phyloP scores from a whole-genome alignment of 2,329 filamentous ascomycete species.

The Hyphodiscus sp. region DNA sequence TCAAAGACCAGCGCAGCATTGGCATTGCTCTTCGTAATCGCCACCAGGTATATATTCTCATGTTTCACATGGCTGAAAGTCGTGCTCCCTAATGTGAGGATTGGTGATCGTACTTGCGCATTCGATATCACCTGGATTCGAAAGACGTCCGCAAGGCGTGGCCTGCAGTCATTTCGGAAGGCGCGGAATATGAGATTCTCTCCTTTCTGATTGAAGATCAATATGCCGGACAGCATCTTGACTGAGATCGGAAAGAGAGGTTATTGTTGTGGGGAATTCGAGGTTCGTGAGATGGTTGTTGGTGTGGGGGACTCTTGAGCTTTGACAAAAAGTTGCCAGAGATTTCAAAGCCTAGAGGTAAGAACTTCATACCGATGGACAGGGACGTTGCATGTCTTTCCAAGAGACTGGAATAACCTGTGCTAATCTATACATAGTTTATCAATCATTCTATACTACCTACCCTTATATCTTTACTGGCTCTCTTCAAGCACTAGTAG shows the following conservation, averaged over 20 bases:
- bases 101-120: conserved; percentile 92
- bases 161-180: conserved; percentile 97
- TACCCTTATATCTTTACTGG: not conserved
- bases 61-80: conserved; percentile 99
- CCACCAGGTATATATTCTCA: conserved; percentile 97
- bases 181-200: conserved; percentile 99
- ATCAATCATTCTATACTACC: not conserved
- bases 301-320: conserved; percentile 9
- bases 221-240: conserved; percentile 87
- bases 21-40: conserved; percentile 97
- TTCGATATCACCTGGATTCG: conserved; percentile 99
- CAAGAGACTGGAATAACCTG: not conserved
- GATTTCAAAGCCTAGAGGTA: not conserved
- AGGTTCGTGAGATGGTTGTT: not conserved
- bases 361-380: too few relatives aligned
- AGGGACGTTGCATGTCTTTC: too few relatives aligned
- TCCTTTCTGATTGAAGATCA: conserved; percentile 99
- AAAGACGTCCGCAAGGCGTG: conserved; percentile 96
- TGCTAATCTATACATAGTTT: not conserved
- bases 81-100: conserved; percentile 92
- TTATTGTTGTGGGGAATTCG: conserved; percentile 5
- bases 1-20: conserved; percentile 98
- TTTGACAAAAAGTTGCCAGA: conserved; percentile 3
- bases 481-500: not conserved
- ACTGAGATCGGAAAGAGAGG: not conserved